These are phyloP conservation scores for Arthroderma sp. DNA, from an alignment of 2,329 filamentous ascomycete genomes.

Conservation along the genomic window DNA sequence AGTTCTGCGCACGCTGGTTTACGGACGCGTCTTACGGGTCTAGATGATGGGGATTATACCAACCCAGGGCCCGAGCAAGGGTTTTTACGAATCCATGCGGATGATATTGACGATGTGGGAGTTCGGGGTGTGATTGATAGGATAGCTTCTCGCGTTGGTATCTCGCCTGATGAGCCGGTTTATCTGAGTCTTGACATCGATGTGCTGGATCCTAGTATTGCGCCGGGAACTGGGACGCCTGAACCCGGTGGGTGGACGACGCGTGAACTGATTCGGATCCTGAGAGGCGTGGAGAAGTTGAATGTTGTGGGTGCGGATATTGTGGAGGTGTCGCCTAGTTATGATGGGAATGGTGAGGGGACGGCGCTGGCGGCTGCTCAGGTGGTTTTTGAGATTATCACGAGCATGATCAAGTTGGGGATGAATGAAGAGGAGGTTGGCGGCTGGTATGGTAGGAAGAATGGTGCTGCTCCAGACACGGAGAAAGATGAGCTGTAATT, in stretches of 20 bases:
- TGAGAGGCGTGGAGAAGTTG: slow-evolving; percentile 64
- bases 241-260: slow-evolving; percentile 89
- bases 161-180: slow-evolving; percentile 54
- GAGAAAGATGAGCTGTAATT: slow-evolving; percentile 16
- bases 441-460: slow-evolving; percentile 28
- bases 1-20: slow-evolving; percentile 72
- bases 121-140: slow-evolving; percentile 53
- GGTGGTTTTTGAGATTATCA: slow-evolving; percentile 75
- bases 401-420: slow-evolving; percentile 38
- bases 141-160: slow-evolving; percentile 59
- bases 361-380: slow-evolving; percentile 75
- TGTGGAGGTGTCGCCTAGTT: slow-evolving; percentile 77
- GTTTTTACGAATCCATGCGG: slow-evolving; percentile 66
- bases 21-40: slow-evolving; percentile 59
- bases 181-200: slow-evolving; percentile 75
- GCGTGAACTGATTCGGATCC: slow-evolving; percentile 68
- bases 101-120: slow-evolving; percentile 78
- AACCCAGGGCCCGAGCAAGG: slow-evolving; percentile 59
- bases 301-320: slow-evolving; percentile 84
- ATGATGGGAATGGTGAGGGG: slow-evolving; percentile 66
- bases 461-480: slow-evolving; percentile 5
- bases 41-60: slow-evolving; percentile 53
- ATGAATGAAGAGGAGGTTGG: slow-evolving; percentile 24
- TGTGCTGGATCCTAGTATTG: slow-evolving; percentile 58
- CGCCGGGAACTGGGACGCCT: slow-evolving; percentile 71